phyloP scores from a whole-genome alignment of 2,329 filamentous ascomycete genomes.

The Pseudodiploospora longispora region DNA sequence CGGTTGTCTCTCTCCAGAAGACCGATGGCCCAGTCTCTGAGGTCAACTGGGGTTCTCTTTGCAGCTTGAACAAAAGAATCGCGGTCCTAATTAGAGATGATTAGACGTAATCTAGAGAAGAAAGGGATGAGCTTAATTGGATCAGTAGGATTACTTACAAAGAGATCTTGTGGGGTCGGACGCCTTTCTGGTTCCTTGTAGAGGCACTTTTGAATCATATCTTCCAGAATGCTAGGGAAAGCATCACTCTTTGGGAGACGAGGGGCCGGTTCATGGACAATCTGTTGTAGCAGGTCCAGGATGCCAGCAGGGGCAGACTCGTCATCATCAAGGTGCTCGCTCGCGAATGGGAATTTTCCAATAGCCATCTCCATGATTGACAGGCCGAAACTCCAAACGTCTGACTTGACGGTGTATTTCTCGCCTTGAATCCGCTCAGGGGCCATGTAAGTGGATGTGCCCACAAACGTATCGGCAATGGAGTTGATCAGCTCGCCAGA shows the following conservation, averaged over 20 bases:
- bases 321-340: conserved; percentile 60
- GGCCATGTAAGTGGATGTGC: conserved; percentile 98
- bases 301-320: conserved; percentile 88
- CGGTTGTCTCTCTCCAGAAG: conserved; percentile 94
- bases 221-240: conserved; percentile 88
- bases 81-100: conserved; percentile 53
- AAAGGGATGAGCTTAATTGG: background rate
- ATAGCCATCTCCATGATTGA: conserved; percentile 96
- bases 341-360: conserved; percentile 91
- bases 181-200: conserved; percentile 82
- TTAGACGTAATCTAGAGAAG: too few species aligned
- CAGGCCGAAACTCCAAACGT: conserved; percentile 97
- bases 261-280: conserved; percentile 91
- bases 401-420: conserved; percentile 94
- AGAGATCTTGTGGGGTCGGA: conserved; percentile 88
- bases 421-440: conserved; percentile 96
- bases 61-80: conserved; percentile 94
- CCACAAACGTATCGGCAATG: conserved; percentile 95
- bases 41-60: conserved; percentile 89
- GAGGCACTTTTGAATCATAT: conserved; percentile 95
- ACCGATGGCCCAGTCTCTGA: conserved; percentile 86
- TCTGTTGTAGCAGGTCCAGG: conserved; percentile 89
- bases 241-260: conserved; percentile 94
- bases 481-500: conserved; percentile 97
- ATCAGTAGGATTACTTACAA: conserved; percentile 47